These are phyloP conservation scores for Rickenella mellea DNA, from an alignment of 768 basidiomycete genomes.

Conservation along the genomic window DNA sequence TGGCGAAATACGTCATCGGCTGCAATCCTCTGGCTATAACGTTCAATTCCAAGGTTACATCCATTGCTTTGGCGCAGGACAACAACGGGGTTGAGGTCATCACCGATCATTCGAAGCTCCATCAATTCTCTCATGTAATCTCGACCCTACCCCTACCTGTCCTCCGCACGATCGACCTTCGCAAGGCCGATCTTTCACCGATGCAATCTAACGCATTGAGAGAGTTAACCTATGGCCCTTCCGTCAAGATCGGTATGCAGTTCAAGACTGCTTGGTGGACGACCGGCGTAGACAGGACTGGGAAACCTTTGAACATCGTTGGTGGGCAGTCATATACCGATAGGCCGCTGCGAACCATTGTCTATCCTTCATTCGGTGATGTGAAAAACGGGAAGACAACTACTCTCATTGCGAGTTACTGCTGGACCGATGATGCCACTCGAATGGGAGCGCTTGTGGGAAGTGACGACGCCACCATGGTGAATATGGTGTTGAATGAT, in stretches of 20 bases:
- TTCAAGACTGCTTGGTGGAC: conserved; percentile 29
- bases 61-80: conserved; percentile 3
- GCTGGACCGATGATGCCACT: conserved; percentile 21
- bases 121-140: conserved; percentile 16
- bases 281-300: conserved; percentile 12
- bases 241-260: conserved; percentile 26
- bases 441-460: conserved; percentile 26
- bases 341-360: conserved; percentile 27
- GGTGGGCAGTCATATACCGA: conserved; percentile 36
- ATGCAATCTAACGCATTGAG: conserved; percentile 25
- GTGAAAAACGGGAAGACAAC: conserved; percentile 13
- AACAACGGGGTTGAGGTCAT: conserved; percentile 3
- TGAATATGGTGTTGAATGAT: conserved; percentile 21
- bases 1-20: conserved; percentile 11
- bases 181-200: conserved; percentile 12
- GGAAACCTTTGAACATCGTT: conserved; percentile 17
- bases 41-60: conserved; percentile 1
- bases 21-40: conserved; percentile 2
- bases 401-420: conserved; percentile 31
- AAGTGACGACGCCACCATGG: not conserved
- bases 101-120: not conserved
- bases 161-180: conserved; percentile 20
- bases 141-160: conserved; percentile 22
- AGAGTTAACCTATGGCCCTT: conserved; percentile 20
- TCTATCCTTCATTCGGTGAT: conserved; percentile 34